Evolutionary conservation across 2,329 filamentous ascomycete genomes (phyloP).

Genomic region (Xylaria sp.): DNA sequence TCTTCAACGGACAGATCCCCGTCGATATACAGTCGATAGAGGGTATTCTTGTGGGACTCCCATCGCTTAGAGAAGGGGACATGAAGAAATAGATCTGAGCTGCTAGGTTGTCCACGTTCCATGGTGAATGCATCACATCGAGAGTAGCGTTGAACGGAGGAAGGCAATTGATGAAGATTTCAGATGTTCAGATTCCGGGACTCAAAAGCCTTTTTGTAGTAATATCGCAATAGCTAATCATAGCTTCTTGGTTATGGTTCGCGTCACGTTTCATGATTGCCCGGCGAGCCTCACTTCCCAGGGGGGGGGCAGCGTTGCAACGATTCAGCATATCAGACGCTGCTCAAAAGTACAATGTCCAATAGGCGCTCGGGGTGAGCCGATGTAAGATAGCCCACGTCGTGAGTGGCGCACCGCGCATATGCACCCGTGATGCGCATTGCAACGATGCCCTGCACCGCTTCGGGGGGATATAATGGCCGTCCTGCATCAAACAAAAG

Average conservation of each 20-base stretch:
- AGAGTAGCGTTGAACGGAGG: not conserved
- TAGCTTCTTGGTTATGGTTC: not conserved
- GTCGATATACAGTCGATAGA: slow-evolving; percentile 2
- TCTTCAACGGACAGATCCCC: not conserved
- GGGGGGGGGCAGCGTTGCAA: not conserved
- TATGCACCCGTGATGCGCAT: not conserved
- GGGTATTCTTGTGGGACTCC: slow-evolving; percentile 2
- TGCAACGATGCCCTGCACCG: not conserved
- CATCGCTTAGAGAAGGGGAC: slow-evolving; percentile 7
- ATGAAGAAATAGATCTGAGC: not conserved
- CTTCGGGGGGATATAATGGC: not conserved
- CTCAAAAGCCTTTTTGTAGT: not conserved
- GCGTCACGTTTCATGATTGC: not conserved
- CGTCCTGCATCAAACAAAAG: not conserved
- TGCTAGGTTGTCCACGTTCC: not conserved
- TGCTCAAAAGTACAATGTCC: not conserved
- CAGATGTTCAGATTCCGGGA: not conserved
- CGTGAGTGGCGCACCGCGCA: not conserved
- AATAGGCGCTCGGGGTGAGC: not conserved
- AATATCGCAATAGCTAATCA: not conserved
- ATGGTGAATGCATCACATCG: not conserved
- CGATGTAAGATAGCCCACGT: not conserved
- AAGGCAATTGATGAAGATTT: not conserved
- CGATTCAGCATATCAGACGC: not conserved
- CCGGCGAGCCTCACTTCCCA: not conserved